Conservation (phyloP, 1,284 basidiomycete species). For the Golubevia sp. region DNA sequence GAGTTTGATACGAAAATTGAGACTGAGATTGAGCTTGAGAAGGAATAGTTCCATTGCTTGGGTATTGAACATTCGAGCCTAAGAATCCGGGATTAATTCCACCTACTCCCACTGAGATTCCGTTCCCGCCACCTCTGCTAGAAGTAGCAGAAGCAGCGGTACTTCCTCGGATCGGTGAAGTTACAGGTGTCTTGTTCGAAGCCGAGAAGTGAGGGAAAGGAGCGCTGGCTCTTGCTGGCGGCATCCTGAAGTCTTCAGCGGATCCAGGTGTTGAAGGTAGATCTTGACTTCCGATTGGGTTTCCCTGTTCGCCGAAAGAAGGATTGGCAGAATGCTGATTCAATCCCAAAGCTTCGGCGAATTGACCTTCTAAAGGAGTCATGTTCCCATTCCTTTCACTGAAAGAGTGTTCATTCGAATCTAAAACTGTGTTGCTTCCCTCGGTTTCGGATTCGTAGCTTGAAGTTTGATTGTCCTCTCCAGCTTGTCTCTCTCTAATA, state of each 20-base stretch:
- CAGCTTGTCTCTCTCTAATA: constrained; percentile 22
- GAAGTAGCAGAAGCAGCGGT: too few relatives aligned
- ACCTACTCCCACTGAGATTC: too few relatives aligned
- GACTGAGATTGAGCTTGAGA: not conserved
- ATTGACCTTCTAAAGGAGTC: not conserved
- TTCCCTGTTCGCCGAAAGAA: not conserved
- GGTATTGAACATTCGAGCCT: too few relatives aligned
- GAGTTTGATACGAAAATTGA: not conserved
- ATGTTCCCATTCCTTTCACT: not conserved
- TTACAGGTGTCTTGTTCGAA: too few relatives aligned
- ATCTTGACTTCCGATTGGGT: not conserved
- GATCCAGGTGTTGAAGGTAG: not conserved
- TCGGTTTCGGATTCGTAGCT: constrained; percentile 26
- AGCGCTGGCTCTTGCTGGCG: constrained; percentile 36
- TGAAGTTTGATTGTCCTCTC: too few relatives aligned
- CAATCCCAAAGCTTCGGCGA: not conserved
- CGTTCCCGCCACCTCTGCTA: too few relatives aligned
- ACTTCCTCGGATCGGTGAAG: too few relatives aligned
- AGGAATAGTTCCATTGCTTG: not conserved
- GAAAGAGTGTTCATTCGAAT: not conserved
- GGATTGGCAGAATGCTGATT: too few relatives aligned
- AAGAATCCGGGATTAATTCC: too few relatives aligned
- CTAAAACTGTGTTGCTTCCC: not conserved
- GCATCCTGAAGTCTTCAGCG: constrained; percentile 24
- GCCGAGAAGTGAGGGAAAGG: constrained; percentile 32